These are phyloP conservation scores for Plectosphaerella plurivora DNA, from an alignment of 2,329 filamentous ascomycete genomes.

Conservation along the genomic window DNA sequence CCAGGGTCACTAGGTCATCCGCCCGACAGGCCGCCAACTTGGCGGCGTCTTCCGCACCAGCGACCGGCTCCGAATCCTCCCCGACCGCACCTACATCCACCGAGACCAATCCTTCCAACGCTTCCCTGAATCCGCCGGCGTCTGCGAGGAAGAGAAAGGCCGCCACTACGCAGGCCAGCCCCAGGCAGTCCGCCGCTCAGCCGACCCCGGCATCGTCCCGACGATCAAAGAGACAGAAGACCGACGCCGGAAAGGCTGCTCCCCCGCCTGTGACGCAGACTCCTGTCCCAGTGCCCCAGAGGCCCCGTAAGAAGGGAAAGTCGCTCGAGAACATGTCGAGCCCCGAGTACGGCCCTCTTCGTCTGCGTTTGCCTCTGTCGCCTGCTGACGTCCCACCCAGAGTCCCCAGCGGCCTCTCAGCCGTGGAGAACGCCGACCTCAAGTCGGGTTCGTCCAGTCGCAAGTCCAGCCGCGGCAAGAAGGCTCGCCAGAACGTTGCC, in stretches of 20 bases:
- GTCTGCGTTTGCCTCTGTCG: neutral
- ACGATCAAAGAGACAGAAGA: conserved; percentile 69
- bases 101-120: conserved; percentile 26
- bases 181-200: conserved; percentile 18
- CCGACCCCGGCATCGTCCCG: conserved; percentile 37
- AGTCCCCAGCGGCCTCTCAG: conserved; percentile 59
- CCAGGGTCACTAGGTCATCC: conserved; percentile 93
- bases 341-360: conserved; percentile 53
- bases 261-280: conserved; percentile 18
- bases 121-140: conserved; percentile 36
- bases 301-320: conserved; percentile 58
- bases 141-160: conserved; percentile 73
- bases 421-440: conserved; percentile 50
- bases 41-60: conserved; percentile 38
- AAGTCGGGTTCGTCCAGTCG: conserved; percentile 63
- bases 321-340: conserved; percentile 65
- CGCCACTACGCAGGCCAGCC: conserved; percentile 46
- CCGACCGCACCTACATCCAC: conserved; percentile 35
- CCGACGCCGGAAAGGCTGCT: conserved; percentile 39
- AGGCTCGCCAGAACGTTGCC: conserved; percentile 32
- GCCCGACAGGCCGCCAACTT: conserved; percentile 78
- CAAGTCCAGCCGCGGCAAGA: conserved; percentile 70
- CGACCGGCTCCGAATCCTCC: conserved; percentile 32
- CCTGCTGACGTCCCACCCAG: conserved; percentile 19
- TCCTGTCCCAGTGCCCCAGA: conserved; percentile 18